These are phyloP conservation scores for Brasenia schreberi DNA, from an alignment of 164 flowering plant species.

Conservation along the genomic window DNA sequence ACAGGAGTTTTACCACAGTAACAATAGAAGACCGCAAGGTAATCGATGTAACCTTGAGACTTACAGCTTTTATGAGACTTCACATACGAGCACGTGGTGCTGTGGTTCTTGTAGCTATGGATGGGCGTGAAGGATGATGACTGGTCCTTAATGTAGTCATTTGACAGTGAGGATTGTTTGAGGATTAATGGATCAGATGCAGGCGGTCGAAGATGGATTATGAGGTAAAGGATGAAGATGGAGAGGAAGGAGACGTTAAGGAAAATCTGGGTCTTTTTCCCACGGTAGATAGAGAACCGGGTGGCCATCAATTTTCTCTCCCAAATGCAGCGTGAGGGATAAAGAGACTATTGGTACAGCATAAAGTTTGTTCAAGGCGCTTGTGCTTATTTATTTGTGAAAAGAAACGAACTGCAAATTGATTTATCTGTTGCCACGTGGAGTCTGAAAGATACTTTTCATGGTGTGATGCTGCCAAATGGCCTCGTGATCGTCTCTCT, in stretches of 20 bases:
- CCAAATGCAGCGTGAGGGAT: not conserved
- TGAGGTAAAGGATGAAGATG: constrained; percentile 4
- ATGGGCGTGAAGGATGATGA: constrained; percentile 15
- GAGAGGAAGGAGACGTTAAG: constrained; percentile 13
- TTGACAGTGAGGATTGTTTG: not conserved
- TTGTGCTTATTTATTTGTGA: too few relatives aligned
- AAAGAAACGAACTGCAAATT: too few relatives aligned
- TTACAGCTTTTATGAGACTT: constrained; percentile 29
- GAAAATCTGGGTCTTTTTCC: constrained; percentile 6
- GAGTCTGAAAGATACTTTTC: too few relatives aligned
- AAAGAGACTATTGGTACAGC: not conserved
- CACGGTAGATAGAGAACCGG: constrained; percentile 2
- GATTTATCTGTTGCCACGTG: too few relatives aligned
- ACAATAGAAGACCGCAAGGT: constrained; percentile 55
- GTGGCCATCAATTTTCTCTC: constrained; percentile 4
- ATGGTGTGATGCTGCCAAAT: too few relatives aligned
- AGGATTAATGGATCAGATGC: not conserved
- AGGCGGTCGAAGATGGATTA: not conserved
- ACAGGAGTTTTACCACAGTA: constrained; percentile 18
- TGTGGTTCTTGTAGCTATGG: constrained; percentile 11
- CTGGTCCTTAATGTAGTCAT: not conserved
- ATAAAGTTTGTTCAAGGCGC: too few relatives aligned
- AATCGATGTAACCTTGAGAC: constrained; percentile 47
- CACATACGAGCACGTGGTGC: constrained; percentile 36
- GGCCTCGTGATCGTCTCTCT: too few relatives aligned